Conservation (phyloP, 2,329 filamentous ascomycete species). For the Thyridium curvatum region DNA sequence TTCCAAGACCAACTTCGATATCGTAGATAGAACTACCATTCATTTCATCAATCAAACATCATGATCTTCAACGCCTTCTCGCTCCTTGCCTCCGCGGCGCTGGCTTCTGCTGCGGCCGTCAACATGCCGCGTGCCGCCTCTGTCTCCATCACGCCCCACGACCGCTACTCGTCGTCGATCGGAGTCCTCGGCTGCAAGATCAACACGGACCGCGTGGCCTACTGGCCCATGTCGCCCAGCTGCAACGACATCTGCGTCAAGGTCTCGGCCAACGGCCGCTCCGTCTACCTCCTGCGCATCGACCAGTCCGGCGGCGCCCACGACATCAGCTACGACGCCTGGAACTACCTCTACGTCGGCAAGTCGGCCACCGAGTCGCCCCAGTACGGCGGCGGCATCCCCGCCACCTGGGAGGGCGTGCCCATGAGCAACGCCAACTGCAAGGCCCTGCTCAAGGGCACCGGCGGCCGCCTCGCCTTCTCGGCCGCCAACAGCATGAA, state of each 20-base stretch:
- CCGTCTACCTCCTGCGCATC: conserved; percentile 50
- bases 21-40: no score
- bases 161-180: conserved; percentile 48
- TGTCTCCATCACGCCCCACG: conserved; percentile 43
- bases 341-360: conserved; percentile 51
- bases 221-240: conserved; percentile 47
- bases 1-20: no score
- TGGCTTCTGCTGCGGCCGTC: no score
- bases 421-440: conserved; percentile 35
- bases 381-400: conserved; percentile 39
- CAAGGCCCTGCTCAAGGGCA: conserved; percentile 39
- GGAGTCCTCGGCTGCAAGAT: conserved; percentile 56
- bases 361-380: conserved; percentile 38
- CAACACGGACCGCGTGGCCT: conserved; percentile 54
- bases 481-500: conserved; percentile 52
- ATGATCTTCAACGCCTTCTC: no score
- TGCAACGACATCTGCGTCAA: conserved; percentile 53
- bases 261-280: conserved; percentile 40
- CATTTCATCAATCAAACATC: no score
- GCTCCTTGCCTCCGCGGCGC: no score
- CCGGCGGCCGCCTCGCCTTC: conserved; percentile 44
- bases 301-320: conserved; percentile 50
- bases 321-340: conserved; percentile 55
- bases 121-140: conserved; percentile 10
- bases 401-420: conserved; percentile 44